These are phyloP conservation scores for Punica granatum DNA, from an alignment of 345 rosid species.

Conservation along the genomic window DNA sequence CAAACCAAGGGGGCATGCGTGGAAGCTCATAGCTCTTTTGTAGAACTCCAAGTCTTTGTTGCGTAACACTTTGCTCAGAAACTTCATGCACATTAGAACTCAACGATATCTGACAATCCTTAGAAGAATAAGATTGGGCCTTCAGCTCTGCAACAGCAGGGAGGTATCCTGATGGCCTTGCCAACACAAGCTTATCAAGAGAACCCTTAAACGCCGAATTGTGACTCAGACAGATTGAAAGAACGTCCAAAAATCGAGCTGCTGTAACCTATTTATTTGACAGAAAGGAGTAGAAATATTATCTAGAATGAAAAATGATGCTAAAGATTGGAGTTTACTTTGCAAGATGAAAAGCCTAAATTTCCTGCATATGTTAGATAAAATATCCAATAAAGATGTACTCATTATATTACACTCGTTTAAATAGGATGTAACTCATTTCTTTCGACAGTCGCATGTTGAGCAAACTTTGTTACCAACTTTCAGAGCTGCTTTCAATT, in stretches of 20 bases:
- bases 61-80: slow-evolving; percentile 19
- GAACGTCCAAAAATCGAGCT: slow-evolving; percentile 71
- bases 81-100: slow-evolving; percentile 28
- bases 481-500: not conserved
- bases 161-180: slow-evolving; percentile 66
- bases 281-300: slow-evolving; percentile 2
- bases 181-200: slow-evolving; percentile 57
- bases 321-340: not conserved
- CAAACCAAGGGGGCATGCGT: slow-evolving; percentile 83
- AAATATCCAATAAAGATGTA: not conserved
- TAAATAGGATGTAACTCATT: not conserved
- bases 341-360: not conserved
- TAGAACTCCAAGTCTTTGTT: slow-evolving; percentile 19
- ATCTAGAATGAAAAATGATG: not conserved
- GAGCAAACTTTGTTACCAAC: not conserved
- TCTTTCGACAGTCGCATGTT: not conserved
- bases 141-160: slow-evolving; percentile 69
- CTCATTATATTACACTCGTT: not conserved
- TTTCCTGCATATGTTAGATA: not conserved
- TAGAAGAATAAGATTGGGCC: slow-evolving; percentile 28
- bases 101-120: slow-evolving; percentile 17
- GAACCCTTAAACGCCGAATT: slow-evolving; percentile 61
- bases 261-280: slow-evolving; percentile 54
- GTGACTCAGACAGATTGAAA: slow-evolving; percentile 67
- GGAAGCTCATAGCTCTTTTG: slow-evolving; percentile 49